These are phyloP conservation scores for Tardiomyces depauwii DNA, from an alignment of 1,139 yeast genomes.

Conservation along the genomic window DNA sequence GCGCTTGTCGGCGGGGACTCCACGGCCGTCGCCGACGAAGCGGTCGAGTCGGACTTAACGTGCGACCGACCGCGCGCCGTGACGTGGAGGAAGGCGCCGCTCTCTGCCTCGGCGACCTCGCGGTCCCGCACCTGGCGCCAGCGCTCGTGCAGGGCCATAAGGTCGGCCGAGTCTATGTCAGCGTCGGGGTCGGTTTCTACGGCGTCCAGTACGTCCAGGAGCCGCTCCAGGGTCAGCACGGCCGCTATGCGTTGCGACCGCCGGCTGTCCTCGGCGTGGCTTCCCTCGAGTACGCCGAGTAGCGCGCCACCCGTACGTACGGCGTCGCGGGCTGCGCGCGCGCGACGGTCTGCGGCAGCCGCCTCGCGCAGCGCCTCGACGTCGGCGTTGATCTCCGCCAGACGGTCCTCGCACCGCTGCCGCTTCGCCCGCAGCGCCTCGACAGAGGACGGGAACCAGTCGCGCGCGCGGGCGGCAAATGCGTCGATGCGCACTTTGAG, in stretches of 20 bases:
- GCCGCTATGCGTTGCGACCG: too few relatives aligned
- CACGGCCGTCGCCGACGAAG: not conserved
- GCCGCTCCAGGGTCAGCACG: not conserved
- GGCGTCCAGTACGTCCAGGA: not conserved
- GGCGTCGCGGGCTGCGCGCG: too few relatives aligned
- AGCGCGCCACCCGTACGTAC: too few relatives aligned
- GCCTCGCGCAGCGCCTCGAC: not conserved
- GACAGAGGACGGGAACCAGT: conserved; percentile 22
- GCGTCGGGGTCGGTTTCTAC: not conserved
- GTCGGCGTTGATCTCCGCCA: not conserved
- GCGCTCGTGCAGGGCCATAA: not conserved
- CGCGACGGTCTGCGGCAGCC: too few relatives aligned
- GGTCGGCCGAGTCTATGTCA: too few relatives aligned
- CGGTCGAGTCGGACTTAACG: not conserved
- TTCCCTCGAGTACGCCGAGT: too few relatives aligned
- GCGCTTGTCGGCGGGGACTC: not conserved
- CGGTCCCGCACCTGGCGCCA: not conserved
- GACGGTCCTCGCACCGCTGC: not conserved
- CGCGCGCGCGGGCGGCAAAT: conserved; percentile 27
- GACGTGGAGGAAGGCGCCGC: not conserved
- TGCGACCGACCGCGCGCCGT: not conserved
- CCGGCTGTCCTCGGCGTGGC: not conserved
- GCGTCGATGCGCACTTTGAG: conserved; percentile 45
- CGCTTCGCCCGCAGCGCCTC: not conserved
- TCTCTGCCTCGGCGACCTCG: not conserved